phyloP scores from a whole-genome alignment of 176 grass and related monocot species.

The Tillandsia leiboldiana region DNA sequence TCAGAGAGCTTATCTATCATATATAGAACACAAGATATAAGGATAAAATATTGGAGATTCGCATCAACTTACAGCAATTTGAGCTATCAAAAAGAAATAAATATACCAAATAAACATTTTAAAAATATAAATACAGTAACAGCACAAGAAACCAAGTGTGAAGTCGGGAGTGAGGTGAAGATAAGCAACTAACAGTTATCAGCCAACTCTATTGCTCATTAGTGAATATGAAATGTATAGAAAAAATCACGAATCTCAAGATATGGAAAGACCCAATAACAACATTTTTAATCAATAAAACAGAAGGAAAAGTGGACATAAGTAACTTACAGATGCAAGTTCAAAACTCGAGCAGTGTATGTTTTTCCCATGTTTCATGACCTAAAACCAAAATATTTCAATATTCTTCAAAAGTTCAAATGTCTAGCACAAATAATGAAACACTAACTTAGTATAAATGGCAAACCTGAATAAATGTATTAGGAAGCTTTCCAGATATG shows the following conservation, averaged over 20 bases:
- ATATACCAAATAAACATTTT: too few relatives aligned
- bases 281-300: not conserved
- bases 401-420: slow-evolving; percentile 18
- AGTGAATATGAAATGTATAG: not conserved
- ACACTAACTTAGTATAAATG: slow-evolving; percentile 21
- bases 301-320: slow-evolving; percentile 16
- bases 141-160: too few relatives aligned
- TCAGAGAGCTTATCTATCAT: too few relatives aligned
- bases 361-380: slow-evolving; percentile 94
- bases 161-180: too few relatives aligned
- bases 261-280: not conserved
- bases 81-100: too few relatives aligned
- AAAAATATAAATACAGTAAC: too few relatives aligned
- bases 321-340: slow-evolving; percentile 76
- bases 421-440: slow-evolving; percentile 14
- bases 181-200: not conserved
- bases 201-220: too few relatives aligned
- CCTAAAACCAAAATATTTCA: slow-evolving; percentile 37
- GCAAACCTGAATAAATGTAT: slow-evolving; percentile 84
- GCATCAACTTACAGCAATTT: too few relatives aligned
- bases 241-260: not conserved
- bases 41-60: too few relatives aligned
- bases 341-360: slow-evolving; percentile 93
- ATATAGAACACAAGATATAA: too few relatives aligned
- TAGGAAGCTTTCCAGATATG: slow-evolving; percentile 62